Evolutionary conservation across 23 red algal genomes (phyloP).

Genomic region (Gracilaria vermiculophylla): DNA sequence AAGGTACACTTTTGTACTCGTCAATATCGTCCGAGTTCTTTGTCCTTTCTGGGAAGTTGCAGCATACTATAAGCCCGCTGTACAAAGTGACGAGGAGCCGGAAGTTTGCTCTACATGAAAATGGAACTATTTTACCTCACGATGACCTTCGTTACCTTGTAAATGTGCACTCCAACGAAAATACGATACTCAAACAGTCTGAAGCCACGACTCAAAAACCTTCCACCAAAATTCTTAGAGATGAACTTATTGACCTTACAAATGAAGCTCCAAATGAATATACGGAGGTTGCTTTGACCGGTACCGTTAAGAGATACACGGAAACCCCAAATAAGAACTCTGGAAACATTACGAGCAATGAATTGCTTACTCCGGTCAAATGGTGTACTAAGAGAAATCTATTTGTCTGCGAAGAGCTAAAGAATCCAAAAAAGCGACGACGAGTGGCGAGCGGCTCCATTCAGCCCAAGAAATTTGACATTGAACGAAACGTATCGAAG

Average conservation of each 20-base stretch:
- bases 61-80: slow-evolving; percentile 29
- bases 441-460: not conserved
- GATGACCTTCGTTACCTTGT: slow-evolving; percentile 35
- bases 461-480: slow-evolving; percentile 17
- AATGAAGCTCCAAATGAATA: not conserved
- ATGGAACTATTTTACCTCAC: slow-evolving; percentile 35
- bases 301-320: not conserved
- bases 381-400: not conserved
- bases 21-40: slow-evolving; percentile 1
- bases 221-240: not conserved
- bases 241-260: slow-evolving; percentile 16
- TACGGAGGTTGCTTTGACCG: not conserved
- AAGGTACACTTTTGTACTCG: slow-evolving; percentile 36
- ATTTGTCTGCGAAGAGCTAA: not conserved
- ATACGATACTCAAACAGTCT: slow-evolving; percentile 28
- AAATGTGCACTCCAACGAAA: not conserved
- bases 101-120: slow-evolving; percentile 42
- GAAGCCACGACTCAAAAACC: not conserved
- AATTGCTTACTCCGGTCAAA: not conserved
- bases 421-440: not conserved
- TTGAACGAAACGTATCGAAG: slow-evolving; percentile 39
- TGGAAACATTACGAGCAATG: not conserved
- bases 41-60: slow-evolving; percentile 29
- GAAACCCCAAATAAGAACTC: not conserved
- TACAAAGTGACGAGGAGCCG: slow-evolving; percentile 7